Conservation (phyloP, 2,329 filamentous ascomycete species). For the Cladophialophora immunda region DNA sequence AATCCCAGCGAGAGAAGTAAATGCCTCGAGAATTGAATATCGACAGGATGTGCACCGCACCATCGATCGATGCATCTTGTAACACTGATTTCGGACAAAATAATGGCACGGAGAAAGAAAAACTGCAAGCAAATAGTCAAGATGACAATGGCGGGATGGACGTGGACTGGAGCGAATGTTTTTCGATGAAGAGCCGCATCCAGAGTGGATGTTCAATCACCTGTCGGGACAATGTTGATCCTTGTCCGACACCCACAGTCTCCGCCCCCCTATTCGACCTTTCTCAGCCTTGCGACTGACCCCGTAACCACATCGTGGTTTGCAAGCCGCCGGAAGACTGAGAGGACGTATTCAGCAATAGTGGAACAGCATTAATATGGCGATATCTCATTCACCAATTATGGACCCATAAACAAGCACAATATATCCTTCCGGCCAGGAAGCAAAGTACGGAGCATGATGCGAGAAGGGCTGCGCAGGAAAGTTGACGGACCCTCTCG, state of each 20-base stretch:
- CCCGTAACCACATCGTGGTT: too few species aligned
- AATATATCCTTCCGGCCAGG: too few species aligned
- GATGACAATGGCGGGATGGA: neutral
- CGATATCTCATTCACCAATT: neutral
- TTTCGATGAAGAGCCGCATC: neutral
- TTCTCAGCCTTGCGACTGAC: neutral
- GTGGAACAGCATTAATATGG: neutral
- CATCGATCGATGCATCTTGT: constrained; percentile 33
- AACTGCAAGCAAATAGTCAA: neutral
- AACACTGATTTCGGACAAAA: neutral
- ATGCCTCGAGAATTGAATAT: constrained; percentile 35
- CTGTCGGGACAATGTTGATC: neutral
- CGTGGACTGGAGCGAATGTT: neutral
- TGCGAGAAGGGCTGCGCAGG: too few species aligned
- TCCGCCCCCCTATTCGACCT: neutral
- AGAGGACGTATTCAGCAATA: too few species aligned
- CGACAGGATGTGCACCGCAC: constrained; percentile 36
- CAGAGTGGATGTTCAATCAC: neutral
- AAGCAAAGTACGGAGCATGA: too few species aligned
- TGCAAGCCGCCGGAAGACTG: too few species aligned
- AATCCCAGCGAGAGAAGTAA: constrained; percentile 37
- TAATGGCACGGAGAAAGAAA: neutral
- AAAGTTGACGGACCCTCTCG: neutral
- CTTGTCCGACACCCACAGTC: neutral
- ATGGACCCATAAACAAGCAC: neutral